These are phyloP conservation scores for Xerocomus potaroensis DNA, from an alignment of 768 basidiomycete species.

Conservation along the genomic window DNA sequence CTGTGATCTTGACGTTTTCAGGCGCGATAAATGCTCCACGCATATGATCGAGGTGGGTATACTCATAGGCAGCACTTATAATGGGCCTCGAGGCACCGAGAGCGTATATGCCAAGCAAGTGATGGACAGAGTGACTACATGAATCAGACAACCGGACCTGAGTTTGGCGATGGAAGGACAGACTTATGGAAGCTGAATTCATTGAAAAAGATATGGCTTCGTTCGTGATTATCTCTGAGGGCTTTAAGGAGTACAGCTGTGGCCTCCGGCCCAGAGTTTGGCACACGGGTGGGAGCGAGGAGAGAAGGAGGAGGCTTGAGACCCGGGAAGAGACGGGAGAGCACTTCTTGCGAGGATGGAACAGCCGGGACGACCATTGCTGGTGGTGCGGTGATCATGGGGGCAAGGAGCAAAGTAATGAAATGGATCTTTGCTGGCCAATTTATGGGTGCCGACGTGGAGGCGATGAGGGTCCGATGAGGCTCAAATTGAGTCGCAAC, in stretches of 20 bases:
- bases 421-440: not conserved
- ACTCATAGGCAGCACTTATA: constrained; percentile 39
- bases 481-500: too few species aligned
- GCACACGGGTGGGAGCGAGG: constrained; percentile 35
- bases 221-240: constrained; percentile 50
- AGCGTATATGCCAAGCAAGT: constrained; percentile 53
- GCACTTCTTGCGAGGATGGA: constrained; percentile 18
- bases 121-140: constrained; percentile 53
- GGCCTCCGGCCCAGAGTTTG: constrained; percentile 37
- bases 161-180: not conserved
- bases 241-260: constrained; percentile 36
- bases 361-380: constrained; percentile 14
- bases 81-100: constrained; percentile 48
- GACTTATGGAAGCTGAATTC: constrained; percentile 32
- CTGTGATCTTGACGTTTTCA: constrained; percentile 21
- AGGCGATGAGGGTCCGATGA: too few species aligned
- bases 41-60: constrained; percentile 37
- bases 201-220: constrained; percentile 54
- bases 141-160: not conserved
- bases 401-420: not conserved
- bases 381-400: constrained; percentile 27
- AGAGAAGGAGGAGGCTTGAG: constrained; percentile 29
- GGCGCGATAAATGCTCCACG: constrained; percentile 31
- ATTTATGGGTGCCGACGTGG: constrained; percentile 7
- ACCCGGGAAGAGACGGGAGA: constrained; percentile 31